Conservation (phyloP, 352 stramenopile species). For the Phytophthora foliorum region DNA sequence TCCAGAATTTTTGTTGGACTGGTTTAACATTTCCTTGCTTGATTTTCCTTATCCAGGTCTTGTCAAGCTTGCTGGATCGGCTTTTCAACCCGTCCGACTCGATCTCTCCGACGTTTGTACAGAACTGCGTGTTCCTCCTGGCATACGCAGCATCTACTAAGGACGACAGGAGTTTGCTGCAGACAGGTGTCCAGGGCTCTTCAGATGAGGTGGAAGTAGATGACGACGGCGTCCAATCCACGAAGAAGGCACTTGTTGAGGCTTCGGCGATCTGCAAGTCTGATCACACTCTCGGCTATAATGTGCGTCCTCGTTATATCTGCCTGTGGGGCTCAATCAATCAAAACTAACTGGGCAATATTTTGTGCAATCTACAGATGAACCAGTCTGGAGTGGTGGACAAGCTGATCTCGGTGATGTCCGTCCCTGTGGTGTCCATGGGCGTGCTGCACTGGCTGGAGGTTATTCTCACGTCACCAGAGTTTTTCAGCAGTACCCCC, state of each 20-base stretch:
- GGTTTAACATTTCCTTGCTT: constrained; percentile 8
- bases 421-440: constrained; percentile 86
- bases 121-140: constrained; percentile 78
- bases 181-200: constrained; percentile 39
- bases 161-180: constrained; percentile 82
- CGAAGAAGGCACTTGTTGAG: constrained; percentile 75
- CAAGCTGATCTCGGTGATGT: constrained; percentile 82
- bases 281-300: constrained; percentile 89
- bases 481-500: constrained; percentile 86
- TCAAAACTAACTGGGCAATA: constrained; percentile 2
- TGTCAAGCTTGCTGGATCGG: constrained; percentile 80
- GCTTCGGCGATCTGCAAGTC: constrained; percentile 85
- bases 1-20: background rate
- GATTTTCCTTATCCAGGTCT: constrained; percentile 50
- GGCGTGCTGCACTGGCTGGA: constrained; percentile 88
- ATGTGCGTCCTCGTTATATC: constrained; percentile 52
- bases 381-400: constrained; percentile 88
- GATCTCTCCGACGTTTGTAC: constrained; percentile 60
- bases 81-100: constrained; percentile 85
- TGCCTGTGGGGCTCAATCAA: background rate
- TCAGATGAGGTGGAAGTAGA: constrained; percentile 54
- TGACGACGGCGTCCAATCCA: constrained; percentile 62
- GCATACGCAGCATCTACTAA: constrained; percentile 82
- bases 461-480: constrained; percentile 74
- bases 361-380: constrained; percentile 60